A percentile compares a stretch with the other conserved stretches of the same genome.
These are phyloP conservation scores for Xylaria bambusicola DNA, from an alignment of 495 filamentous ascomycete species.

Conservation along the genomic window DNA sequence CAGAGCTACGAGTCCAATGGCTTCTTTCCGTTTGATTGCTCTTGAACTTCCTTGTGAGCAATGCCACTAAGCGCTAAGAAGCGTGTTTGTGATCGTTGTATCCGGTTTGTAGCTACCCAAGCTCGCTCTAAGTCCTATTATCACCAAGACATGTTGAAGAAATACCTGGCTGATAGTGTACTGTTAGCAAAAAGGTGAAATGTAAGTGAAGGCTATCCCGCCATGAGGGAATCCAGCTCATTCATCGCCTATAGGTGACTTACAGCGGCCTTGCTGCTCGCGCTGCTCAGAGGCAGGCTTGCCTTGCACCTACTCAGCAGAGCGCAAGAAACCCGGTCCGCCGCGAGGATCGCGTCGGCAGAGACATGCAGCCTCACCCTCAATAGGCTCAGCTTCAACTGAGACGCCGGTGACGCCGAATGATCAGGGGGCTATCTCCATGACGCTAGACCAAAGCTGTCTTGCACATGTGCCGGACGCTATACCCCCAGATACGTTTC, in stretches of 20 bases:
- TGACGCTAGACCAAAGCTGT: background rate
- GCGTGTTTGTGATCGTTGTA: constrained; percentile 30
- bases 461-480: background rate
- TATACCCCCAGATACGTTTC: background rate
- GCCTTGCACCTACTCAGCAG: constrained; percentile 27
- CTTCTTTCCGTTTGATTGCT: background rate
- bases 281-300: constrained; percentile 25
- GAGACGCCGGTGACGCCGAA: background rate
- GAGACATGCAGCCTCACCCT: constrained; percentile 4
- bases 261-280: constrained; percentile 25
- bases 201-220: constrained; percentile 8
- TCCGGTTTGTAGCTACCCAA: constrained; percentile 16
- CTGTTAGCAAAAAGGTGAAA: constrained; percentile 27
- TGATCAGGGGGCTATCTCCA: background rate
- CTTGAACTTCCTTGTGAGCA: background rate
- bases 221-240: background rate
- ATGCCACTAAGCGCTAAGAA: constrained; percentile 15
- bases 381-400: background rate
- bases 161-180: background rate
- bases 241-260: constrained; percentile 19
- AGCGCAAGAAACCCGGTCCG: constrained; percentile 31
- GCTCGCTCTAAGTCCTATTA: background rate
- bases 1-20: background rate
- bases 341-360: constrained; percentile 20
- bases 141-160: background rate